phyloP scores from a whole-genome alignment of 2,329 filamentous ascomycete species.

The Trichoderma koningiopsis region DNA sequence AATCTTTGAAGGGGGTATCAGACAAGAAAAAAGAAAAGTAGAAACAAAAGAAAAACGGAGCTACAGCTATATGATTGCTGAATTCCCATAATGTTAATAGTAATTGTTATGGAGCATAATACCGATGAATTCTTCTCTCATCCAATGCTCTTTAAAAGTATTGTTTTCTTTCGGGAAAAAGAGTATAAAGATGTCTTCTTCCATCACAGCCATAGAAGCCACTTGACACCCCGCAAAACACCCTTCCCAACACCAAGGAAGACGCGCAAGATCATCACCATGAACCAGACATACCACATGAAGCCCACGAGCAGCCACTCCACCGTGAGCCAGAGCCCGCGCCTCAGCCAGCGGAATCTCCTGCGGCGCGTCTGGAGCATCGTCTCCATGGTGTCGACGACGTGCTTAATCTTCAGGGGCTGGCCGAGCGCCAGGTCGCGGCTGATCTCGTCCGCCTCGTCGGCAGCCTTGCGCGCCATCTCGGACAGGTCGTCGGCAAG shows the following conservation, averaged over 20 bases:
- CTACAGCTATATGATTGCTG: not conserved
- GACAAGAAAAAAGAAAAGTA: slow-evolving; percentile 15
- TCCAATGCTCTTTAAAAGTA: not conserved
- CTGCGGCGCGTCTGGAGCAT: slow-evolving; percentile 70
- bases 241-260: slow-evolving; percentile 65
- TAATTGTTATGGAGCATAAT: not conserved
- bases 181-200: not conserved
- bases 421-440: slow-evolving; percentile 75
- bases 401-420: slow-evolving; percentile 76
- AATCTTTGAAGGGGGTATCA: slow-evolving; percentile 13
- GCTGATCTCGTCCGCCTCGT: slow-evolving; percentile 78
- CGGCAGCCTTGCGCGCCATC: slow-evolving; percentile 67
- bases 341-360: slow-evolving; percentile 71
- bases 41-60: not conserved
- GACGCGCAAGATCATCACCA: slow-evolving; percentile 75
- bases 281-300: slow-evolving; percentile 93
- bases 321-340: slow-evolving; percentile 76
- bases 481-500: slow-evolving; percentile 57
- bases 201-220: slow-evolving; percentile 76
- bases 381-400: slow-evolving; percentile 77
- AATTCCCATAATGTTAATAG: not conserved
- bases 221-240: slow-evolving; percentile 63
- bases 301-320: slow-evolving; percentile 87
- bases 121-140: not conserved
- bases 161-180: not conserved